Percentiles rank a stretch among this genome's conserved stretches.
phyloP scores from a whole-genome alignment of 306 rosid species.

The Comarum palustre region DNA sequence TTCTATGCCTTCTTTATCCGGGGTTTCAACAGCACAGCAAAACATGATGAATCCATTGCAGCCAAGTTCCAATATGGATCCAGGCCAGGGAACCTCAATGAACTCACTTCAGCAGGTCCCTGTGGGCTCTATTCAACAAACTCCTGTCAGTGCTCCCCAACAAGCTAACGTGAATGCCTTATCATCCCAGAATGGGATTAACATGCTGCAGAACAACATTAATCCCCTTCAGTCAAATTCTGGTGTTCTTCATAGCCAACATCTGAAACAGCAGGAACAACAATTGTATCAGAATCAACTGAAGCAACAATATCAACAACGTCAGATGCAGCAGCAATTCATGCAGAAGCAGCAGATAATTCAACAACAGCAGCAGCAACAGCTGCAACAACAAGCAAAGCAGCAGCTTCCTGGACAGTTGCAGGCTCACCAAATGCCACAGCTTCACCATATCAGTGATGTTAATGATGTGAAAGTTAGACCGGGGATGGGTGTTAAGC shows the following conservation, averaged over 20 bases:
- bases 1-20: constrained; percentile 52
- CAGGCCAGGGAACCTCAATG: constrained; percentile 62
- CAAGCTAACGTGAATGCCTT: constrained; percentile 52
- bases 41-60: constrained; percentile 61
- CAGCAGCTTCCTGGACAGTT: constrained; percentile 62
- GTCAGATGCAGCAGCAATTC: constrained; percentile 33
- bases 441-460: constrained; percentile 68
- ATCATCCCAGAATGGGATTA: constrained; percentile 62
- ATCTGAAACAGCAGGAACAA: constrained; percentile 66
- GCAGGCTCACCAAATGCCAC: constrained; percentile 63
- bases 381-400: constrained; percentile 61
- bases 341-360: constrained; percentile 23
- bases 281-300: constrained; percentile 39
- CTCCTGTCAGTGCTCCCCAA: constrained; percentile 57
- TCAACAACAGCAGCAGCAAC: constrained; percentile 44
- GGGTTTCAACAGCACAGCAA: constrained; percentile 52
- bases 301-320: constrained; percentile 52
- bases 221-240: constrained; percentile 54
- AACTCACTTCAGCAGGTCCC: constrained; percentile 62
- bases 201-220: constrained; percentile 53
- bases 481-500: constrained; percentile 58
- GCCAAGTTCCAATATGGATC: constrained; percentile 56
- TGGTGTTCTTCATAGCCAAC: constrained; percentile 61
- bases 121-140: constrained; percentile 66
- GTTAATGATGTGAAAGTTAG: constrained; percentile 63